Percentiles rank a stretch among this genome's conserved stretches.
These are phyloP conservation scores for Saksenaea vasiformis DNA, from an alignment of 371 early-diverging fungal genomes.

Conservation along the genomic window DNA sequence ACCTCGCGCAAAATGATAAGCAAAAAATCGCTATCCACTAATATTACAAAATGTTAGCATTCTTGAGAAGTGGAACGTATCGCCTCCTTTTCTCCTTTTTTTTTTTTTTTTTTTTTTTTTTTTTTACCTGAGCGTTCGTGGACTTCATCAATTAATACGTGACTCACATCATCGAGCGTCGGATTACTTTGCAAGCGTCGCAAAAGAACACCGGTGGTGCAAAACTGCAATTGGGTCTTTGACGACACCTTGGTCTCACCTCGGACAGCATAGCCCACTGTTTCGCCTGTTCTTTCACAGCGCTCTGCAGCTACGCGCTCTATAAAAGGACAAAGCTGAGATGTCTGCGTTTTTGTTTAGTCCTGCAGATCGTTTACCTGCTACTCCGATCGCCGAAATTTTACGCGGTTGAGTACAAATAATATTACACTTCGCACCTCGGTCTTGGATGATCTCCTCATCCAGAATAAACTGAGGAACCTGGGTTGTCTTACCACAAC, in stretches of 20 bases:
- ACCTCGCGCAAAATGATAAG: slow-evolving; percentile 60
- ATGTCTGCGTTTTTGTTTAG: not conserved
- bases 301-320: slow-evolving; percentile 77
- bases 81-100: slow-evolving; percentile 18
- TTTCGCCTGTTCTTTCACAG: slow-evolving; percentile 51
- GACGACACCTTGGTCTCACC: slow-evolving; percentile 61
- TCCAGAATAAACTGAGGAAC: slow-evolving; percentile 91
- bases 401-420: slow-evolving; percentile 94
- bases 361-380: slow-evolving; percentile 34
- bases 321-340: slow-evolving; percentile 2
- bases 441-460: slow-evolving; percentile 56
- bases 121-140: slow-evolving; percentile 69
- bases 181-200: slow-evolving; percentile 78
- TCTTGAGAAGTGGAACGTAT: no score
- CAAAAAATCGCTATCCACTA: slow-evolving; percentile 66
- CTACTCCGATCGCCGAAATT: slow-evolving; percentile 89
- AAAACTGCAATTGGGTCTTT: slow-evolving; percentile 77
- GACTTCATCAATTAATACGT: slow-evolving; percentile 81
- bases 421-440: slow-evolving; percentile 64
- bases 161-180: slow-evolving; percentile 58
- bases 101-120: slow-evolving; percentile 7
- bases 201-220: slow-evolving; percentile 84
- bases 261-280: slow-evolving; percentile 64
- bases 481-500: slow-evolving; percentile 85
- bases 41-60: not conserved